phyloP scores from a whole-genome alignment of 2,329 filamentous ascomycete genomes.

The Rachicladosporium sp. region DNA sequence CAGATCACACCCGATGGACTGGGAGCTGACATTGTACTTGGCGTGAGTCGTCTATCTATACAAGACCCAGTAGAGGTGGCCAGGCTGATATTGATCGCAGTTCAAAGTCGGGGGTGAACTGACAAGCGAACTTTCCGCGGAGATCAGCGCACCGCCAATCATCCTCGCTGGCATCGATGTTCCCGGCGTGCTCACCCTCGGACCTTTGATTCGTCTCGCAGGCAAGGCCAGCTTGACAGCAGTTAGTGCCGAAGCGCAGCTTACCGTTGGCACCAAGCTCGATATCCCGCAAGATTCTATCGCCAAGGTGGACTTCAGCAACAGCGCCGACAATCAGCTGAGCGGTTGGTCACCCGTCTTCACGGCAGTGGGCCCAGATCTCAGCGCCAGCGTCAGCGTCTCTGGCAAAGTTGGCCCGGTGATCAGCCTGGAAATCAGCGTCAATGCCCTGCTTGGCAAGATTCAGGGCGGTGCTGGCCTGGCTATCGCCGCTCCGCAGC shows the following conservation, averaged over 20 bases:
- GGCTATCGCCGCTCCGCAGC: background rate
- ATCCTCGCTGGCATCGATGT: background rate
- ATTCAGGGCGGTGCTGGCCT: background rate
- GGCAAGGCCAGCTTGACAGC: background rate
- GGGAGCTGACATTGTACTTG: constrained; percentile 1
- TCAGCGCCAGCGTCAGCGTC: background rate
- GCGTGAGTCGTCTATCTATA: background rate
- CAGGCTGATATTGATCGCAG: background rate
- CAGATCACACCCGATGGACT: background rate
- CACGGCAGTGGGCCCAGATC: background rate
- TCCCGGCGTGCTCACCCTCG: background rate
- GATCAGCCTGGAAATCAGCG: background rate
- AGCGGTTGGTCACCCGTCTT: background rate
- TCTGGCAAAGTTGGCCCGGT: background rate
- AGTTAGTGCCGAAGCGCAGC: background rate
- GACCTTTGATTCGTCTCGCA: background rate
- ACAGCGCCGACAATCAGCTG: background rate
- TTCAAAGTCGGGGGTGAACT: background rate
- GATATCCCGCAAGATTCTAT: background rate
- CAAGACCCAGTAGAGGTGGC: background rate
- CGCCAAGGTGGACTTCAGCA: constrained; percentile 1
- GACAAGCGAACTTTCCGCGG: background rate
- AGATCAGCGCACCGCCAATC: background rate
- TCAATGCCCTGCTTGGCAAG: background rate
- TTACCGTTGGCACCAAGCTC: background rate